Conservation (phyloP, 306 rosid species). For the Lagenaria siceraria region DNA sequence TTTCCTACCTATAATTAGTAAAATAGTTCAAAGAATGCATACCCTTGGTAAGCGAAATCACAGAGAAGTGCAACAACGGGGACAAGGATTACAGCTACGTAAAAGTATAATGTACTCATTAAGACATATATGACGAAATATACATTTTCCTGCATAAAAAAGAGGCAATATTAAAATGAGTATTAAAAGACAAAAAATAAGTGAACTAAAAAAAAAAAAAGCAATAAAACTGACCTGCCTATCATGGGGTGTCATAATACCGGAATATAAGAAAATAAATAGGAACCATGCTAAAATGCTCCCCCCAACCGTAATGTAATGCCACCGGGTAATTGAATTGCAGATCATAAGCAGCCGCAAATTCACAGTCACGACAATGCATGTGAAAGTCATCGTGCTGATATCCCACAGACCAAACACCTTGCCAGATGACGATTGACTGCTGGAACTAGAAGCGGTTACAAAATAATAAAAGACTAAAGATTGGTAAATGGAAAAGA, state of each 20-base stretch:
- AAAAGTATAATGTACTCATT: constrained; percentile 86
- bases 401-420: constrained; percentile 87
- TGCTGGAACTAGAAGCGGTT: constrained; percentile 33
- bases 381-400: constrained; percentile 90
- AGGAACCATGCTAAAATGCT: constrained; percentile 85
- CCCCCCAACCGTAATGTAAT: constrained; percentile 84
- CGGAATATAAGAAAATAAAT: constrained; percentile 63
- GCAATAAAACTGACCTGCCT: constrained; percentile 41
- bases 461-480: constrained; percentile 62
- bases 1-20: neutral
- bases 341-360: constrained; percentile 75
- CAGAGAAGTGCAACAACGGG: constrained; percentile 78
- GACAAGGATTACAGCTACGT: constrained; percentile 57
- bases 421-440: constrained; percentile 57
- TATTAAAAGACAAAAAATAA: neutral
- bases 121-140: constrained; percentile 69
- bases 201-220: neutral
- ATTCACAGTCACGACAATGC: constrained; percentile 81
- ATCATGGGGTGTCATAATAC: constrained; percentile 47
- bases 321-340: constrained; percentile 88
- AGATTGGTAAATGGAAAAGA: constrained; percentile 82
- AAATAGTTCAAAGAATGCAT: constrained; percentile 15
- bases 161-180: neutral
- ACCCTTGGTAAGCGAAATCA: constrained; percentile 88
- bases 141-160: constrained; percentile 64